phyloP scores from a whole-genome alignment of 306 rosid genomes.

The Elaeagnus macrophylla region DNA sequence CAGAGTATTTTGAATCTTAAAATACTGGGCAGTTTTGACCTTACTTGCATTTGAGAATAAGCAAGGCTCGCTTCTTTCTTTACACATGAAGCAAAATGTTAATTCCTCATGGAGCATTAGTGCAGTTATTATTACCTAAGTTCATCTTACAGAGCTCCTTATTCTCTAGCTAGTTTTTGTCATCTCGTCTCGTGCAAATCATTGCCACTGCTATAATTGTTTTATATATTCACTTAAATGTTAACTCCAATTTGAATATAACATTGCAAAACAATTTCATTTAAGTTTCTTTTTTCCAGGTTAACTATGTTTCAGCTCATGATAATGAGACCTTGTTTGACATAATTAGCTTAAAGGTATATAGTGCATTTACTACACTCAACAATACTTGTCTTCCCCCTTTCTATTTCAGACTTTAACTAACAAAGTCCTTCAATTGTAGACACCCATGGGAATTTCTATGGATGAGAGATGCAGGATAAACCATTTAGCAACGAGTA shows the following conservation, averaged over 20 bases:
- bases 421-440: conserved; percentile 20
- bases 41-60: too few species aligned
- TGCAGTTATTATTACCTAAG: too few species aligned
- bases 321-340: conserved; percentile 90
- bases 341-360: conserved; percentile 79
- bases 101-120: too few species aligned
- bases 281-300: conserved; percentile 42
- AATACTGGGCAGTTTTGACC: too few species aligned
- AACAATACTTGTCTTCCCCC: conserved; percentile 1
- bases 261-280: conserved; percentile 15
- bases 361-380: conserved; percentile 10
- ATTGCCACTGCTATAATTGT: neutral
- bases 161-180: neutral
- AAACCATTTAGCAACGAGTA: conserved; percentile 82
- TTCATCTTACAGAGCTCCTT: too few species aligned
- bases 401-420: conserved; percentile 3
- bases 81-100: too few species aligned
- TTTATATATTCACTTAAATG: neutral
- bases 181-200: neutral
- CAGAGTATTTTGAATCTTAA: too few species aligned
- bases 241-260: conserved; percentile 1
- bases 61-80: too few species aligned
- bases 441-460: conserved; percentile 57
- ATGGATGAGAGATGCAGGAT: conserved; percentile 79
- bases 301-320: conserved; percentile 91